Conservation (phyloP, 805 yeast species). For the Candida mattraensis region DNA sequence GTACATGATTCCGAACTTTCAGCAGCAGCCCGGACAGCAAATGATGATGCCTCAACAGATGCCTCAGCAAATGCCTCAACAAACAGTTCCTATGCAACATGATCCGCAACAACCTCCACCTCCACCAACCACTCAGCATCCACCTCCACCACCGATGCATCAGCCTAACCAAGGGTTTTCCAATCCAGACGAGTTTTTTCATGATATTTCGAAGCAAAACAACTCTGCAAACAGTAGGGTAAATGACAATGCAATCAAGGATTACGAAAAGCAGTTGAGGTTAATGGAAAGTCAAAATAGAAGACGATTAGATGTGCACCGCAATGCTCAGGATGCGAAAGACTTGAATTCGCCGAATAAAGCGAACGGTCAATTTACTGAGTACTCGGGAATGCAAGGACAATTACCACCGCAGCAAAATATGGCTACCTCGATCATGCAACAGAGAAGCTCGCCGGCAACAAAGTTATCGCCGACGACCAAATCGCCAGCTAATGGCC, state of each 20-base stretch:
- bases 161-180: slow-evolving; percentile 20
- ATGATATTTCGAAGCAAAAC: slow-evolving; percentile 19
- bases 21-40: slow-evolving; percentile 26
- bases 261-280: slow-evolving; percentile 78
- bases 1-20: slow-evolving; percentile 30
- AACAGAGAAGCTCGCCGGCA: slow-evolving; percentile 21
- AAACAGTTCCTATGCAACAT: slow-evolving; percentile 16
- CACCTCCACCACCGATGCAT: slow-evolving; percentile 20
- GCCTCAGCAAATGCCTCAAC: slow-evolving; percentile 21
- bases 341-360: slow-evolving; percentile 18
- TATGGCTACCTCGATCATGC: slow-evolving; percentile 11
- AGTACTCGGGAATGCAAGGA: slow-evolving; percentile 22
- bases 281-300: slow-evolving; percentile 75
- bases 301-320: slow-evolving; percentile 57
- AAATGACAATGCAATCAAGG: slow-evolving; percentile 62
- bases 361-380: slow-evolving; percentile 20
- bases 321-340: slow-evolving; percentile 35
- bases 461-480: slow-evolving; percentile 19
- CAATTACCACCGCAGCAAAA: slow-evolving; percentile 25
- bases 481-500: slow-evolving; percentile 16
- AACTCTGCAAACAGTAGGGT: slow-evolving; percentile 18
- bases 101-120: slow-evolving; percentile 21
- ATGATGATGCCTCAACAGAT: slow-evolving; percentile 24
- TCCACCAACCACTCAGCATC: slow-evolving; percentile 15
- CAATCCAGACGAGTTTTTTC: slow-evolving; percentile 25